A percentile compares a stretch with the other conserved stretches of the same genome.
Evolutionary conservation across 371 early-diverging fungal genomes (phyloP).

Genomic region (Mucor saturninus): DNA sequence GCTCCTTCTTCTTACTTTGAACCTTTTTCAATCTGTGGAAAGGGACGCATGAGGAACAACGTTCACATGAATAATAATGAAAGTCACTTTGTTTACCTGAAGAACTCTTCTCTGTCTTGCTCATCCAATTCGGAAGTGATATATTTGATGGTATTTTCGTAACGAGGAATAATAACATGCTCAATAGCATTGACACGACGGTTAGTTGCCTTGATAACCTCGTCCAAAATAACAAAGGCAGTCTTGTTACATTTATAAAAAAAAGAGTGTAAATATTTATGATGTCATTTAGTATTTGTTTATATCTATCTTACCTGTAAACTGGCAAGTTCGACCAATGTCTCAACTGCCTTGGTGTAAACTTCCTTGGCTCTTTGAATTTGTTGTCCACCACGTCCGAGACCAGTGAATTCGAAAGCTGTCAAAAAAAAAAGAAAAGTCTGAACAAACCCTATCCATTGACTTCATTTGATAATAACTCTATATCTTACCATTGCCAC

Average conservation of each 20-base stretch:
- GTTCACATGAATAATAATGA: neutral
- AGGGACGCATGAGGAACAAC: neutral
- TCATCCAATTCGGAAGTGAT: constrained; percentile 99
- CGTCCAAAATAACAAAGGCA: constrained; percentile 94
- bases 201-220: constrained; percentile 98
- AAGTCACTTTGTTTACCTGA: constrained; percentile 60
- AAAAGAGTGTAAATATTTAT: neutral
- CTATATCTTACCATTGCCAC: constrained; percentile 71
- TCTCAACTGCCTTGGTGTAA: constrained; percentile 92
- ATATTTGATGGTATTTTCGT: constrained; percentile 98
- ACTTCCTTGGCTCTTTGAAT: constrained; percentile 93
- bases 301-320: constrained; percentile 72
- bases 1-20: constrained; percentile 96
- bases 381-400: constrained; percentile 98
- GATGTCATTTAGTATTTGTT: neutral
- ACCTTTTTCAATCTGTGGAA: constrained; percentile 89
- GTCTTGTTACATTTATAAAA: constrained; percentile 2
- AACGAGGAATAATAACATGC: constrained; percentile 97
- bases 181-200: constrained; percentile 99
- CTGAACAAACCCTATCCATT: too few relatives aligned
- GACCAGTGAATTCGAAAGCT: constrained; percentile 95
- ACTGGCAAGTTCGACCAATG: constrained; percentile 95
- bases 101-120: constrained; percentile 99
- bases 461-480: neutral
- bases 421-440: neutral